Base-by-base conservation (phyloP, 805 yeast genomes). In the Komagataella pastoris region DNA sequence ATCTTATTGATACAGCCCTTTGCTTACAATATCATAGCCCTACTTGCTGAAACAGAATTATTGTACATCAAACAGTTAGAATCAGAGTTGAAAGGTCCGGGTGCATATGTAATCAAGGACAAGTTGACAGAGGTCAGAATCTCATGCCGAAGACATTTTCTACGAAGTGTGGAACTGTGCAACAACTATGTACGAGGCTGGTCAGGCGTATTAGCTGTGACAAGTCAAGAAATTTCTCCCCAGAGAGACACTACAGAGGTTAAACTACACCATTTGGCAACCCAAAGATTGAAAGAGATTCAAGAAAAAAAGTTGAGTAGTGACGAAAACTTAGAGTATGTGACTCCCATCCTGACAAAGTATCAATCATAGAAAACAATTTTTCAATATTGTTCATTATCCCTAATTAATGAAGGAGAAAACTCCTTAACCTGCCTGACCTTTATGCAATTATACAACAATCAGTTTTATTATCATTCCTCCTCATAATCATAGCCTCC, bases 121-220 rank as follows among this genome's bases (percentile, higher is more conserved):
- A 47, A 36, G 18, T 30, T 19, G 7, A 47, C 47, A 44, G 52
- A 48, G 24, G 57, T 56, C 47, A 46, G 50, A 17, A 51, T 58
- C 50, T 54, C 56, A 24, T 61, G 72, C 1, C 52, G 61, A 19
- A 70, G 81, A 57, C 75, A 79, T 59, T 85, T 77, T 56, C 66
- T 83, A 51, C 76, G 95, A 56, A 68, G 89, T 7, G 81, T 88
- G 5, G 98, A 93, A 64, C 70, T 90, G 44, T 81, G 88, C 59
- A 85, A 83, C 47, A 69, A 72, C 36, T 85, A 79, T 62, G 65
- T 77, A 18, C 74, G 88, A 56, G 85, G 88, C 14, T 90, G 96
- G 96, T 64, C 77, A 40, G 90, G 91, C 1, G 65, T 86, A n/a
- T 46, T 21, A 46, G 47, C 47, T 3, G 30, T 46, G 24, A 46